A percentile compares a stretch with the other conserved stretches of the same genome.
Conservation (phyloP, 2,329 filamentous ascomycete genomes). For the Talaromyces amestolkiae region DNA sequence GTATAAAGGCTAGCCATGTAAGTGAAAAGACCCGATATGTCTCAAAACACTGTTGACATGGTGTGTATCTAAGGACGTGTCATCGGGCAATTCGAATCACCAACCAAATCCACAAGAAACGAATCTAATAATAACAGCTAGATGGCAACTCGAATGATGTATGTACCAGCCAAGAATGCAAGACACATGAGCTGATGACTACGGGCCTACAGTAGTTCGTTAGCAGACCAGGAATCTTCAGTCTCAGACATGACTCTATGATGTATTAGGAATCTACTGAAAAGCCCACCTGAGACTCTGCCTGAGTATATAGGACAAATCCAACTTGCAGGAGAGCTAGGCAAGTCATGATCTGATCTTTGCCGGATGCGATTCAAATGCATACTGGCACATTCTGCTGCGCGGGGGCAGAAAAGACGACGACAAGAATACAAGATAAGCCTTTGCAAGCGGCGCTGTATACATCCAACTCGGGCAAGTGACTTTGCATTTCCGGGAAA, state of each 20-base stretch:
- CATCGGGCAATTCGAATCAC: background rate
- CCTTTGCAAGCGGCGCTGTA: background rate
- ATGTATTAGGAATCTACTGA: background rate
- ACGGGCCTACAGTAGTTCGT: background rate
- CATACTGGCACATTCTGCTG: background rate
- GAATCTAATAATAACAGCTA: slow-evolving; percentile 7
- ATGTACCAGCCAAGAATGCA: background rate
- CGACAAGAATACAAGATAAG: background rate
- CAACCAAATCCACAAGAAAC: background rate
- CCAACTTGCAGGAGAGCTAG: background rate
- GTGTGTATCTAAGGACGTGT: background rate
- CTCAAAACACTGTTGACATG: slow-evolving; percentile 1
- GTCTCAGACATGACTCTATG: background rate
- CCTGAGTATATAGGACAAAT: background rate
- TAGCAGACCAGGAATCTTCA: background rate
- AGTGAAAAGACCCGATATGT: background rate
- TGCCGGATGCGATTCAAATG: background rate
- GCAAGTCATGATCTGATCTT: slow-evolving; percentile 4
- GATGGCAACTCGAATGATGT: background rate
- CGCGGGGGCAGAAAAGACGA: slow-evolving; percentile 8
- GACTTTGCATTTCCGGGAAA: background rate
- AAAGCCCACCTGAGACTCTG: background rate
- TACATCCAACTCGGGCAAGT: background rate
- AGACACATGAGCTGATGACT: background rate
- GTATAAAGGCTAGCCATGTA: background rate